These are phyloP conservation scores for Entonaema liquescens DNA, from an alignment of 495 filamentous ascomycete species.

Conservation along the genomic window DNA sequence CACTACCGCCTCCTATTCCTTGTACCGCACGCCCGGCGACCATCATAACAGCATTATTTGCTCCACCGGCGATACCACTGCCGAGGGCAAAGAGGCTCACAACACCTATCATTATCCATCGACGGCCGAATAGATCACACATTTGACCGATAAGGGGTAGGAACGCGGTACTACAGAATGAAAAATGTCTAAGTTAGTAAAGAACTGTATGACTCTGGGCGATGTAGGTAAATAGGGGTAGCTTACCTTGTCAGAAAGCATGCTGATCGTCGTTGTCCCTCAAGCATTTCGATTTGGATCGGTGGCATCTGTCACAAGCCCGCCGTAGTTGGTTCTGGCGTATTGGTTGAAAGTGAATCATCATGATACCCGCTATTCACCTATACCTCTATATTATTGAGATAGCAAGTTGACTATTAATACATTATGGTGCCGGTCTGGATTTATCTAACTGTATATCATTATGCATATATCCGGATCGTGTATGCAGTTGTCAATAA, in stretches of 20 bases:
- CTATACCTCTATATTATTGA: background rate
- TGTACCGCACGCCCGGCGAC: constrained; percentile 77
- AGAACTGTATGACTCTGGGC: background rate
- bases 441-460: background rate
- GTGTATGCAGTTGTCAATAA: background rate
- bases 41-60: constrained; percentile 60
- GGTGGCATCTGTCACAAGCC: background rate
- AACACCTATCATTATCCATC: constrained; percentile 46
- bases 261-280: background rate
- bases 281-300: background rate
- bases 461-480: background rate
- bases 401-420: background rate
- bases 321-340: background rate
- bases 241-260: background rate
- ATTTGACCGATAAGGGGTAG: constrained; percentile 42
- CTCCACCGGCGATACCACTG: constrained; percentile 50
- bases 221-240: background rate
- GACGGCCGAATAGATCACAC: constrained; percentile 55
- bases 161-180: constrained; percentile 29
- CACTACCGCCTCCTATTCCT: constrained; percentile 77
- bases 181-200: background rate
- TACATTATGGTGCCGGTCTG: background rate
- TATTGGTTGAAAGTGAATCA: background rate
- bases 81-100: constrained; percentile 53
- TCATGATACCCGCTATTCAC: background rate